These are phyloP conservation scores for Aspergillus kassunensis DNA, from an alignment of 495 filamentous ascomycete genomes.

Conservation along the genomic window DNA sequence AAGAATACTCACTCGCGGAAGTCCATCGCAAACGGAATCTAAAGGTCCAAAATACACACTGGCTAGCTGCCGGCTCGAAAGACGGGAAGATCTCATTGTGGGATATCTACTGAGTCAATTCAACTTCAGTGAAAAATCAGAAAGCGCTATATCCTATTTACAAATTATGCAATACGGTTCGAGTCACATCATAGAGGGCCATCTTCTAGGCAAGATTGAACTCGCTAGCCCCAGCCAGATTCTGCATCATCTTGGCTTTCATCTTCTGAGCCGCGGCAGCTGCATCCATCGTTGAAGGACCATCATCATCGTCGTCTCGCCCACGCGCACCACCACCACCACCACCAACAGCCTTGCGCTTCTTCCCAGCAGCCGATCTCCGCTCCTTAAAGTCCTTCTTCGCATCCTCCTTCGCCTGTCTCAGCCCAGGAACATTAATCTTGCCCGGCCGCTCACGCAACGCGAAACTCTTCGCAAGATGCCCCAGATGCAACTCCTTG, in stretches of 20 bases:
- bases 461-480: slow-evolving; percentile 89
- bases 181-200: slow-evolving; percentile 6
- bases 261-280: slow-evolving; percentile 70
- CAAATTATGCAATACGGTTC: slow-evolving; percentile 1
- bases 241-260: slow-evolving; percentile 73
- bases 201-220: slow-evolving; percentile 89
- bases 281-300: slow-evolving; percentile 37
- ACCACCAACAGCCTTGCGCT: slow-evolving; percentile 29
- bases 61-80: slow-evolving; percentile 87
- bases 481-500: slow-evolving; percentile 81
- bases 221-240: slow-evolving; percentile 66
- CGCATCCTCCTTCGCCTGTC: slow-evolving; percentile 38
- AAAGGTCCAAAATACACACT: slow-evolving; percentile 70
- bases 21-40: slow-evolving; percentile 61
- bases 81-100: slow-evolving; percentile 95
- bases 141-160: slow-evolving; percentile 18
- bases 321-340: slow-evolving; percentile 16
- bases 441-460: slow-evolving; percentile 82
- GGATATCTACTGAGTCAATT: slow-evolving; percentile 73
- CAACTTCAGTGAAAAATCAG: slow-evolving; percentile 12
- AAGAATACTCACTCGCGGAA: slow-evolving; percentile 29
- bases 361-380: slow-evolving; percentile 30
- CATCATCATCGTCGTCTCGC: slow-evolving; percentile 37
- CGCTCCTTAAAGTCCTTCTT: slow-evolving; percentile 48
- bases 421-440: slow-evolving; percentile 68